Conservation (phyloP, 2,329 filamentous ascomycete species). For the Fusarium graminum region DNA sequence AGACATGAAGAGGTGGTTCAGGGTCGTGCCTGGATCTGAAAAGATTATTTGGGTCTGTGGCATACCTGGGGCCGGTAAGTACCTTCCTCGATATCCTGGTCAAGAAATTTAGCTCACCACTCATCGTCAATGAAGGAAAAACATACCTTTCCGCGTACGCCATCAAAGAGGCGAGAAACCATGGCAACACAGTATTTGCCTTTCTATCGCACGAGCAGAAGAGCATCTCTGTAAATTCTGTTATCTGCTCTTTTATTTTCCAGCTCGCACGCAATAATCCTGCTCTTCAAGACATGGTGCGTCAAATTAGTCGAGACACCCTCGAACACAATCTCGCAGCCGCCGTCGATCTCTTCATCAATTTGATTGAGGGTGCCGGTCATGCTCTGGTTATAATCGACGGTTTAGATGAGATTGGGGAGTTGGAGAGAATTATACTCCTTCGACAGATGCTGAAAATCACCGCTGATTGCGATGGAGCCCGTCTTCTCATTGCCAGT, state of each 20-base stretch:
- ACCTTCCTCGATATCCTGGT: not conserved
- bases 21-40: not conserved
- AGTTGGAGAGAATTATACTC: not conserved
- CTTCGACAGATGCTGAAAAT: rapidly evolving
- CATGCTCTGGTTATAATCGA: not conserved
- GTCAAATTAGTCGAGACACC: not conserved
- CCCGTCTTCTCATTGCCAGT: not conserved
- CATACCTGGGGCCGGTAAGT: slow-evolving; percentile 7
- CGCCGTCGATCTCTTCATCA: not conserved
- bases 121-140: not conserved
- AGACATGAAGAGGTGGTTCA: slow-evolving; percentile 1
- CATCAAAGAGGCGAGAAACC: rapidly evolving
- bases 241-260: not conserved
- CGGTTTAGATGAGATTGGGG: not conserved
- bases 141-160: not conserved
- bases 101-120: not conserved
- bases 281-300: not conserved
- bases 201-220: not conserved
- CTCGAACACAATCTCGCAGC: not conserved
- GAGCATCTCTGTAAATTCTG: not conserved
- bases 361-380: not conserved
- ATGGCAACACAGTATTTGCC: not conserved
- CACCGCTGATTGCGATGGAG: not conserved
- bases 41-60: slow-evolving; percentile 6
- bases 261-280: not conserved